phyloP scores from a whole-genome alignment of 257 asterid genomes.

The Scutellaria galericulata region DNA sequence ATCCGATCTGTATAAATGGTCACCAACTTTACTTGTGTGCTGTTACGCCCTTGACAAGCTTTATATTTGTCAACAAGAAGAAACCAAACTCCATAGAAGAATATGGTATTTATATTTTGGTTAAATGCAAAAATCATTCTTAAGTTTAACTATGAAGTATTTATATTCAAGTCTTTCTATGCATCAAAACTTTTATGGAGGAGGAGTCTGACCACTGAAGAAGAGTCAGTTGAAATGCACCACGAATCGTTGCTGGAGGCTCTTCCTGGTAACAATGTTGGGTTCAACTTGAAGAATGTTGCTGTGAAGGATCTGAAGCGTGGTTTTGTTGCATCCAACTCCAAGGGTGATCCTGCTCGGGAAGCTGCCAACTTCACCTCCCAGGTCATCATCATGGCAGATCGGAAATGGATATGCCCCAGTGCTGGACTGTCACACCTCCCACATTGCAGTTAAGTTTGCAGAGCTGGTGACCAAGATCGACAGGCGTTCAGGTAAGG shows the following conservation, averaged over 20 bases:
- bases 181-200: too few species aligned
- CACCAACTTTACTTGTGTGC: too few species aligned
- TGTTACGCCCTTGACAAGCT: too few species aligned
- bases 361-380: constrained; percentile 61
- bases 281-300: constrained; percentile 25
- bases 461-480: constrained; percentile 62
- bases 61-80: too few species aligned
- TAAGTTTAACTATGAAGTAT: too few species aligned
- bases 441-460: constrained; percentile 70
- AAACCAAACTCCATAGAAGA: too few species aligned
- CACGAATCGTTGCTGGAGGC: constrained; percentile 2
- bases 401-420: constrained; percentile 73
- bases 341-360: constrained; percentile 65
- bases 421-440: constrained; percentile 68
- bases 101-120: too few species aligned
- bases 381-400: constrained; percentile 72
- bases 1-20: too few species aligned
- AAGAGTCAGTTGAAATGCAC: constrained; percentile 12
- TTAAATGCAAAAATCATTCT: too few species aligned
- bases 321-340: constrained; percentile 63
- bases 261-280: constrained; percentile 20
- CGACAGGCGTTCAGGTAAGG: constrained; percentile 58
- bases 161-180: too few species aligned
- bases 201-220: constrained; percentile 25
- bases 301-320: constrained; percentile 29